Evolutionary conservation across 805 yeast genomes (phyloP).

Genomic region (Komagataella pastoris): DNA sequence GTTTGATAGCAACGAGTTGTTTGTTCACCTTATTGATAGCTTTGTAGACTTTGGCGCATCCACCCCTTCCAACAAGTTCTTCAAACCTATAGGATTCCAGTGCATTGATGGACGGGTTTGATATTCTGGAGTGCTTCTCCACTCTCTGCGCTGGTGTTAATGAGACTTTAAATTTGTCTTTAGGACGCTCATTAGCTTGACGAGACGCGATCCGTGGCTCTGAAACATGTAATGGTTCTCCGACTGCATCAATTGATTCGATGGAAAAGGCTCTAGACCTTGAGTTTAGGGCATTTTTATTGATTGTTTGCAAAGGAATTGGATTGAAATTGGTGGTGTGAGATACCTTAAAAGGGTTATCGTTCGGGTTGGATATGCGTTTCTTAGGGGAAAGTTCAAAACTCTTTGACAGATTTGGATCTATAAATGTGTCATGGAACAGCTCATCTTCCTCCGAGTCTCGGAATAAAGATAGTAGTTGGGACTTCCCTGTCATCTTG

Average conservation of each 20-base stretch:
- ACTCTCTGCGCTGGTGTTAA: slow-evolving; percentile 38
- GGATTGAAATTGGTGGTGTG: background rate
- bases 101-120: slow-evolving; percentile 18
- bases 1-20: slow-evolving; percentile 69
- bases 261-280: background rate
- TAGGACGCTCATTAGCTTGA: background rate
- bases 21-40: slow-evolving; percentile 50
- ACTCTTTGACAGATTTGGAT: background rate
- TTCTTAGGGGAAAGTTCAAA: background rate
- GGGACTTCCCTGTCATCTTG: background rate
- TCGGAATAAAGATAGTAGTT: background rate
- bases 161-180: slow-evolving; percentile 3
- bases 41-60: slow-evolving; percentile 74
- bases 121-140: slow-evolving; percentile 25
- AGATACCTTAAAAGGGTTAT: background rate
- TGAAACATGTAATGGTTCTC: background rate
- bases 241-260: background rate
- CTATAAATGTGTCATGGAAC: background rate
- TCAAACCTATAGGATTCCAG: slow-evolving; percentile 36
- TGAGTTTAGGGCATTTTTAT: background rate
- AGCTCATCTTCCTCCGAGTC: background rate
- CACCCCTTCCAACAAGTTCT: slow-evolving; percentile 77
- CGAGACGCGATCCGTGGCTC: background rate
- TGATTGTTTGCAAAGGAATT: background rate
- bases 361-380: background rate